Percentiles rank a stretch among this genome's conserved stretches.
Conservation (phyloP, 331 rosid species). For the Prunus yedoensis region DNA sequence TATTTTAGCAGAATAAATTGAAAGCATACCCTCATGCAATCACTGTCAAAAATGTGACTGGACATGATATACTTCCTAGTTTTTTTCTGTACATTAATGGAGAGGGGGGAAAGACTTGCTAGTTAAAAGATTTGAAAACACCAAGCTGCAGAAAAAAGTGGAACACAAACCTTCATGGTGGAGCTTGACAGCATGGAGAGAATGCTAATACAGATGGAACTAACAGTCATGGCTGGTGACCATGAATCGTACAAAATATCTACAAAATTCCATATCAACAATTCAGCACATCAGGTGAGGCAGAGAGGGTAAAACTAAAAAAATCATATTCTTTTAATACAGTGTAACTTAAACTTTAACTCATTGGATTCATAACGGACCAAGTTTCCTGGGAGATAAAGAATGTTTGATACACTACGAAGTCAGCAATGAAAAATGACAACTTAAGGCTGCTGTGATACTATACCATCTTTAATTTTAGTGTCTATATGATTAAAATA, state of each 20-base stretch:
- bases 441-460: background rate
- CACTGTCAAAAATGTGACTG: background rate
- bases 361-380: background rate
- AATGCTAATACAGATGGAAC: slow-evolving; percentile 99
- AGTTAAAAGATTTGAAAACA: background rate
- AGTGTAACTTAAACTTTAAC: background rate
- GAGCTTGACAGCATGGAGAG: slow-evolving; percentile 99
- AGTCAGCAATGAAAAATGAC: background rate
- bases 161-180: slow-evolving; percentile 68
- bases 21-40: background rate
- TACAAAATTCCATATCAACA: slow-evolving; percentile 40
- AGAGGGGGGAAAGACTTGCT: background rate
- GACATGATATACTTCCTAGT: background rate
- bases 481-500: background rate
- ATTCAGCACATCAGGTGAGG: slow-evolving; percentile 13
- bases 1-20: background rate
- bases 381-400: background rate
- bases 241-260: slow-evolving; percentile 99
- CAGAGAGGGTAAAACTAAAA: background rate
- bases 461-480: background rate
- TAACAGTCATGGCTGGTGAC: slow-evolving; percentile 99
- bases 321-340: background rate
- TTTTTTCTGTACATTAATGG: too few species aligned
- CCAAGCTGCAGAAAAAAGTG: background rate
- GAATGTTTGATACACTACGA: background rate